Conservation (phyloP, 176 grass and related monocot genomes). For the Puya raimondii region DNA sequence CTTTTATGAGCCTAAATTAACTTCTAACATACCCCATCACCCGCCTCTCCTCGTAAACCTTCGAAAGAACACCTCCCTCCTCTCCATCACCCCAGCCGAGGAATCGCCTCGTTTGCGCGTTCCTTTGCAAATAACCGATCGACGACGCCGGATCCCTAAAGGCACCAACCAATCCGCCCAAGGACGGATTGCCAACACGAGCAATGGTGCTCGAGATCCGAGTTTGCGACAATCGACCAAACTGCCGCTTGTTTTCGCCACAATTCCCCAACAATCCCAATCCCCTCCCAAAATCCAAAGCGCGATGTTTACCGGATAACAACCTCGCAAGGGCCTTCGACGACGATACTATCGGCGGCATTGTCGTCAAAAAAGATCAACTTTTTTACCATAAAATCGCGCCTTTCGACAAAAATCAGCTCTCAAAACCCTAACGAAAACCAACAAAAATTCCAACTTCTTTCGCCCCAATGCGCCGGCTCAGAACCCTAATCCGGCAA, state of each 20-base stretch:
- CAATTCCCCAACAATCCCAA: conserved; percentile 31
- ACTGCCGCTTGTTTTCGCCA: conserved; percentile 17
- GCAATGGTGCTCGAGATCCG: conserved; percentile 37
- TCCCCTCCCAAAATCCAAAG: conserved; percentile 33
- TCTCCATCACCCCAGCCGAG: conserved; percentile 85
- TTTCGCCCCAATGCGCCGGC: background rate
- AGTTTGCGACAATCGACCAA: conserved; percentile 40
- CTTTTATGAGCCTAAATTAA: background rate
- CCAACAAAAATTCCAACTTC: background rate
- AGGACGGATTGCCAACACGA: conserved; percentile 20
- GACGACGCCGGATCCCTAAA: background rate
- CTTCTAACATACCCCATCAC: conserved; percentile 56
- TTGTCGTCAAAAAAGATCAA: conserved; percentile 10
- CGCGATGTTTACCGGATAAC: conserved; percentile 22
- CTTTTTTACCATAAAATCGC: background rate
- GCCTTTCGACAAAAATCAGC: background rate
- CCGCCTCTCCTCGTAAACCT: conserved; percentile 74
- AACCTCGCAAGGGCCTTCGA: conserved; percentile 23
- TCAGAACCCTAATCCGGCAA: too few species aligned
- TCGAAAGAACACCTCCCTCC: conserved; percentile 74
- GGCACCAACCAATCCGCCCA: conserved; percentile 20
- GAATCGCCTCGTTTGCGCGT: conserved; percentile 55
- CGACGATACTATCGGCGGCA: conserved; percentile 42
- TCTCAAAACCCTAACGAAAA: background rate
- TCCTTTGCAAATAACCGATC: conserved; percentile 15